A percentile compares a stretch with the other conserved stretches of the same genome.
Evolutionary conservation across 2,329 filamentous ascomycete genomes (phyloP).

Genomic region (Cladosporium sp.): DNA sequence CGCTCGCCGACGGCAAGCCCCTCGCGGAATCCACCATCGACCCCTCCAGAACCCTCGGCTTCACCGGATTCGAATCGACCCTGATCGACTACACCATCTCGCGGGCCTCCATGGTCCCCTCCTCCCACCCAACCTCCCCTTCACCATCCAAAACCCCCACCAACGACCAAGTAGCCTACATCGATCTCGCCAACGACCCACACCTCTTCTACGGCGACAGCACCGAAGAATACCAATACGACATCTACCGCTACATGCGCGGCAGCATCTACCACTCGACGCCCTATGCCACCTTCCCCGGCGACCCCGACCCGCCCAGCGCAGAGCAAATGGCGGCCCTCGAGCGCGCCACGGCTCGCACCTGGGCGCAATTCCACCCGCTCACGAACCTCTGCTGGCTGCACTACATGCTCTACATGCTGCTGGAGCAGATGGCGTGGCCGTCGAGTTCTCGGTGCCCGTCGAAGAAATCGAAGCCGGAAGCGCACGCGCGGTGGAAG

Average conservation of each 20-base stretch:
- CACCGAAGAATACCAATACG: slow-evolving; percentile 48
- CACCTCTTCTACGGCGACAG: slow-evolving; percentile 43
- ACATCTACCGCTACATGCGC: slow-evolving; percentile 51
- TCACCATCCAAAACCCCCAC: slow-evolving; percentile 1
- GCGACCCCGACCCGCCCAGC: background rate
- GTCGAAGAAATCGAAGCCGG: slow-evolving; percentile 16
- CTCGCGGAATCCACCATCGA: slow-evolving; percentile 17
- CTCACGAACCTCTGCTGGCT: slow-evolving; percentile 60
- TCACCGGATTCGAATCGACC: slow-evolving; percentile 54
- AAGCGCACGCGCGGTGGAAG: slow-evolving; percentile 19
- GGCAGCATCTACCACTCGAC: slow-evolving; percentile 33
- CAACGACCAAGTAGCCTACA: slow-evolving; percentile 34
- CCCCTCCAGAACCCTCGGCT: slow-evolving; percentile 38
- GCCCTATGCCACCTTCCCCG: slow-evolving; percentile 32
- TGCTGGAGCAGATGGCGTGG: slow-evolving; percentile 40
- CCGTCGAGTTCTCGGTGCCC: slow-evolving; percentile 21
- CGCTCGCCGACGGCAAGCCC: background rate
- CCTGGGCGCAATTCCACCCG: slow-evolving; percentile 52
- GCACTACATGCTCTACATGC: slow-evolving; percentile 52
- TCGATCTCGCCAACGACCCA: slow-evolving; percentile 40
- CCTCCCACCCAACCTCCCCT: background rate
- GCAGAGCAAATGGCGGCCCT: slow-evolving; percentile 13
- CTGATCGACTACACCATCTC: slow-evolving; percentile 65
- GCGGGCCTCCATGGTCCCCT: slow-evolving; percentile 45
- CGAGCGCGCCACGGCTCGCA: slow-evolving; percentile 13